Percentiles rank a stretch among this genome's conserved stretches.
Evolutionary conservation across 768 basidiomycete species (phyloP).

Genomic region (Brasilioporus rufonigricans): DNA sequence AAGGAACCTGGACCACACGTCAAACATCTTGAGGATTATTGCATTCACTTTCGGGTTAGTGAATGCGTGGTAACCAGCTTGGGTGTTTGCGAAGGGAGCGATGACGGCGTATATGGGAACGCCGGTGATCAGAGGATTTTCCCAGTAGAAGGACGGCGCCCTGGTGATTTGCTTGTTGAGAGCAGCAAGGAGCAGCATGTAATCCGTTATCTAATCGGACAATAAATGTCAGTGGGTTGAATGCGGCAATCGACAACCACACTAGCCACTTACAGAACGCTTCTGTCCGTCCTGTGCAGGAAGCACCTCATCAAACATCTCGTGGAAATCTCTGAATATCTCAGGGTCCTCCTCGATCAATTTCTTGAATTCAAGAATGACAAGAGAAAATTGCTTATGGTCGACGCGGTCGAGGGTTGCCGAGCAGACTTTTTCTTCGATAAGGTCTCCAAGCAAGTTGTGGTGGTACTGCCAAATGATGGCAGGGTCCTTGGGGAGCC

Average conservation of each 20-base stretch:
- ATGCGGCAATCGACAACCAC: background rate
- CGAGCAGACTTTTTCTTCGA: no score
- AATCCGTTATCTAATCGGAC: background rate
- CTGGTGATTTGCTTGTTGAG: slow-evolving; percentile 9
- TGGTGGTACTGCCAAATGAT: no score
- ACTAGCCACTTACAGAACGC: slow-evolving; percentile 5
- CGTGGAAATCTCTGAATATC: slow-evolving; percentile 22
- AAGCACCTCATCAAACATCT: slow-evolving; percentile 22
- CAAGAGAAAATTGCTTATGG: no score
- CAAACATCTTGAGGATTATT: slow-evolving; percentile 46
- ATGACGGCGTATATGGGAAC: slow-evolving; percentile 18
- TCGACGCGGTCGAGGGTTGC: no score
- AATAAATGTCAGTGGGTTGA: background rate
- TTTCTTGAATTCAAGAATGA: no score
- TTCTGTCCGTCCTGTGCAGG: slow-evolving; percentile 1
- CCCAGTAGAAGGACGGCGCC: slow-evolving; percentile 9
- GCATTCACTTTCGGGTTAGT: slow-evolving; percentile 41
- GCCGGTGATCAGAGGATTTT: slow-evolving; percentile 17
- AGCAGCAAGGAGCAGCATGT: slow-evolving; percentile 3
- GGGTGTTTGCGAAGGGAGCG: slow-evolving; percentile 19
- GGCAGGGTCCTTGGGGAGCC: no score
- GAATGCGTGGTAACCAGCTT: slow-evolving; percentile 20
- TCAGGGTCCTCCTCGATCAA: no score
- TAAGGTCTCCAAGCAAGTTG: no score
- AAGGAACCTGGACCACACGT: slow-evolving; percentile 49